Evolutionary conservation across 192 early-diverging fungal species (phyloP), one percentile per base, ranked within the genome.

Genomic region (Coemansia sp.): DNA sequence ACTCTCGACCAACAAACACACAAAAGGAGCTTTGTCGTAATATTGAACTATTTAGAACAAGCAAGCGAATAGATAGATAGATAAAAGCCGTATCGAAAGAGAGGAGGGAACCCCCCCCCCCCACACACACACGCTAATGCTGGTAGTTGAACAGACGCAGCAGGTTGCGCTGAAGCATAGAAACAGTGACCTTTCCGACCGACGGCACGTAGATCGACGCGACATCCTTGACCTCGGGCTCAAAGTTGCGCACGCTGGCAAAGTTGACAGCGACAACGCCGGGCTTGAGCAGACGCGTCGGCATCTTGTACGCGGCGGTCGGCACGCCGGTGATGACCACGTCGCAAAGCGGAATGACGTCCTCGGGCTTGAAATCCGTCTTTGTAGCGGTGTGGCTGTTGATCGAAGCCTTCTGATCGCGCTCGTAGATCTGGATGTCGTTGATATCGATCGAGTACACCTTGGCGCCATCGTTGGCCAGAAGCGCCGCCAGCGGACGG

Each of bases 311-410:
- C 6, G 82, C 83, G 10, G 89, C 82, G 13, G 86, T 77, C 6
- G 97, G 97, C 14, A 99, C 97, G 51, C 97, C 97, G 3, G 95
- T 96, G 69, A 99, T 97, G 16, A 99, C 97, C 5, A 98, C 94
- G 65, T 99, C 97, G 8, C 90, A 95, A n/a, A 82, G 68, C 18
- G 88, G 83, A 13, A 98, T 82, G 4, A 91, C 89, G 34, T 98
- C 90, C 56, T 91, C 90, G 5, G 89, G 60, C 48, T 83, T 93
- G 24, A 87, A 46, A 4, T 80, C 74, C 3, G 88, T 89, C 73
- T 92, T 92, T 39, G 68, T 62, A 48, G 83, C 82, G 42, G 88
- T 76, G 67, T 93, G 87, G 64, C 84, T 88, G 67, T 81, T 81
- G 52, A 88, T 75, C 42, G 86, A 74, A 7, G 88, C 80, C 20